Base-by-base conservation (phyloP, 163 green algal genomes). In the Trebouxia gelatinosa region DNA sequence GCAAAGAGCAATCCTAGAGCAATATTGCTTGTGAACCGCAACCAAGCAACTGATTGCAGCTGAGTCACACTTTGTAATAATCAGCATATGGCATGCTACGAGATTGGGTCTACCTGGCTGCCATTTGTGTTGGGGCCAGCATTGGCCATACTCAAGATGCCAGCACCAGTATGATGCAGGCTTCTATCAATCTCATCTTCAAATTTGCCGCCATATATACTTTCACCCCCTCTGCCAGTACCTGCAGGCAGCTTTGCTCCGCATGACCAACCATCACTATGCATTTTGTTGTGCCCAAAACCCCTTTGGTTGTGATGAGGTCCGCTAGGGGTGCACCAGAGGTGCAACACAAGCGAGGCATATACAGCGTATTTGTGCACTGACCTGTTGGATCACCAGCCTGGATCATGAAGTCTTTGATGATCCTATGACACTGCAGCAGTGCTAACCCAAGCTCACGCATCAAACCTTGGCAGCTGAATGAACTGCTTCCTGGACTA, bases 221-320 rank as follows among this genome's bases (percentile, higher is more conserved):
- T 95, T 64, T 92, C 85, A 6, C 94, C 94, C 29, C 93, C 94
- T 26, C 85, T 87, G 16, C 95, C 94, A 0, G 93, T 98, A 35
- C 94, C 95, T 0, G 92, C 97, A 26, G 94, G 95, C 75, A n/a
- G n/a, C n/a, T n/a, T n/a, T n/a, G n/a, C 98, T 94, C 38, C 94
- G 93, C 17, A 93, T 94, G 83, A 95, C 88, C 31, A 81, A 28
- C 13, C 59, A 59, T 19, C 48, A 59, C 48, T 3, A 3, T 59
- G 2, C 19, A 29, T 19, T 59, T 2, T 7, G 23, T 19, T 23
- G 23, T 59, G 3, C 48, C 48, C 48, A 59, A 59, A 59, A 23
- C n/a, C n/a, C 48, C 48, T 59, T 19, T 19, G 3, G 48, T 23
- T 59, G 48, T 59, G 48, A 19, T 59, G 48, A 19, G 23, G 48